These are phyloP conservation scores for Vitis hybrid DNA, from an alignment of 177 flowering plant genomes.

Conservation along the genomic window DNA sequence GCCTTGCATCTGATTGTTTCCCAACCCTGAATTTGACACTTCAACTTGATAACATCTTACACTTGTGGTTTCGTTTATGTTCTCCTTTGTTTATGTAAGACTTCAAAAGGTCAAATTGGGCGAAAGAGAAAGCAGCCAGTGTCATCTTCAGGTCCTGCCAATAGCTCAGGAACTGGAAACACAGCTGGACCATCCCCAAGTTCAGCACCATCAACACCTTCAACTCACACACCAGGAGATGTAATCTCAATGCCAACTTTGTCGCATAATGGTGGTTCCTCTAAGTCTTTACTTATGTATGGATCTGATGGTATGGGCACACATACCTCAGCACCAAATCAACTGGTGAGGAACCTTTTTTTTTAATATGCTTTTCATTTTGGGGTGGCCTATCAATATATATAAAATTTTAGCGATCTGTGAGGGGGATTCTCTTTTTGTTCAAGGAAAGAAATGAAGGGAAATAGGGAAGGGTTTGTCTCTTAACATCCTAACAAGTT, in stretches of 20 bases:
- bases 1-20: too few relatives aligned
- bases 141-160: conserved; percentile 48
- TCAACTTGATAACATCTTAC: too few relatives aligned
- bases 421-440: background rate
- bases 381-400: background rate
- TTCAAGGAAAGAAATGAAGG: background rate
- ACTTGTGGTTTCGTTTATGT: background rate
- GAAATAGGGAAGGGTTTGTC: too few relatives aligned
- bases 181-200: conserved; percentile 42
- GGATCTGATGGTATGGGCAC: conserved; percentile 35
- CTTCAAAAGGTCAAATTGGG: conserved; percentile 33
- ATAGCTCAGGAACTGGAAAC: conserved; percentile 44
- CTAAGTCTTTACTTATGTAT: conserved; percentile 34
- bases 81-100: conserved; percentile 22
- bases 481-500: too few relatives aligned
- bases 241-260: conserved; percentile 30
- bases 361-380: too few relatives aligned
- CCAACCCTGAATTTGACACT: too few relatives aligned
- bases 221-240: conserved; percentile 45
- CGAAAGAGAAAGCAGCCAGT: conserved; percentile 46
- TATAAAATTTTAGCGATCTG: background rate
- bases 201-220: conserved; percentile 43
- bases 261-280: conserved; percentile 28
- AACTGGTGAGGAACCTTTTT: conserved; percentile 24
- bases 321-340: conserved; percentile 35